Evolutionary conservation across 495 filamentous ascomycete genomes (phyloP).

Genomic region (Penicillium macrosclerotiorum): DNA sequence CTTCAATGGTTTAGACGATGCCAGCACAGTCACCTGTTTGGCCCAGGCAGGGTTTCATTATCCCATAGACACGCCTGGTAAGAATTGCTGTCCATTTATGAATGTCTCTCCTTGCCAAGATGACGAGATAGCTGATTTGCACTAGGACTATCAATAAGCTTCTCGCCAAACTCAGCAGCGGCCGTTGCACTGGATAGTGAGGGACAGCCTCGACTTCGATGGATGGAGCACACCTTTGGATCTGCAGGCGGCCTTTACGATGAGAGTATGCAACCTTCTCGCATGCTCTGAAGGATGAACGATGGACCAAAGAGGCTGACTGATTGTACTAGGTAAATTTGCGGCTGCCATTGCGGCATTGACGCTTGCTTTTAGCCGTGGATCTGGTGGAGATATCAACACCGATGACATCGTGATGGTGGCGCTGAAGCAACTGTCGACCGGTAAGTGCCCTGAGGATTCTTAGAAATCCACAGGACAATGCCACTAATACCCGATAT

Average conservation of each 20-base stretch:
- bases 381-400: constrained; percentile 53
- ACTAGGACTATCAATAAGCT: constrained; percentile 62
- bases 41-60: constrained; percentile 75
- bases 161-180: constrained; percentile 74
- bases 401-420: constrained; percentile 76
- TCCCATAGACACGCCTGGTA: constrained; percentile 31
- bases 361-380: constrained; percentile 57
- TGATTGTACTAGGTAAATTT: constrained; percentile 37
- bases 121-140: neutral
- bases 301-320: constrained; percentile 20
- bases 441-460: constrained; percentile 38
- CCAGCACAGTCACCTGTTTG: constrained; percentile 62
- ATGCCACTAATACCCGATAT: constrained; percentile 1
- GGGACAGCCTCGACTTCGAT: constrained; percentile 60
- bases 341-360: constrained; percentile 57
- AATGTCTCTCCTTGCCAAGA: no score
- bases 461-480: neutral
- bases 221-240: constrained; percentile 54
- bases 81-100: constrained; percentile 6
- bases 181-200: constrained; percentile 64
- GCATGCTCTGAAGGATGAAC: neutral
- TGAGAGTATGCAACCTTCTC: constrained; percentile 32
- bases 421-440: constrained; percentile 48
- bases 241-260: constrained; percentile 37
- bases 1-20: constrained; percentile 59